Percentiles rank a stretch among this genome's conserved stretches.
Conservation (phyloP, 1,284 basidiomycete species). For the Sanguinoderma infundibulare region DNA sequence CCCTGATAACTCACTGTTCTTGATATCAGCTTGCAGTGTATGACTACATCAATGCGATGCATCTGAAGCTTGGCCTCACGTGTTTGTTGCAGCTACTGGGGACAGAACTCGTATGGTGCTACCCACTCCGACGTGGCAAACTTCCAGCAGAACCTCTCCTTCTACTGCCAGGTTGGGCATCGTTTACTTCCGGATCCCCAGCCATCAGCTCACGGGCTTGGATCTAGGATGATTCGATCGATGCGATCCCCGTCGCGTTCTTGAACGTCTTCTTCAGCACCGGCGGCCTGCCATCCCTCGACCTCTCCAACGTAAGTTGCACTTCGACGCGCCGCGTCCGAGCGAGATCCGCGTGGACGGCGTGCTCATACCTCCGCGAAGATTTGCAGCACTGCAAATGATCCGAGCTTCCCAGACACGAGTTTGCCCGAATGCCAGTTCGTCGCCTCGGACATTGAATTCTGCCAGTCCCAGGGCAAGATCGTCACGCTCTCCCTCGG, state of each 20-base stretch:
- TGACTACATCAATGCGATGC: neutral
- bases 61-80: neutral
- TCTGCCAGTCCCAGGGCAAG: constrained; percentile 67
- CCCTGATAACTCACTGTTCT: neutral
- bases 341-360: neutral
- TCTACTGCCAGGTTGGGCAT: constrained; percentile 51
- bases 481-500: constrained; percentile 68
- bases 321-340: neutral
- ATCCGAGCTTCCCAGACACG: constrained; percentile 56
- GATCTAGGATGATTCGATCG: constrained; percentile 49
- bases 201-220: neutral
- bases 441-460: constrained; percentile 57
- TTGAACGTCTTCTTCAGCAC: constrained; percentile 58
- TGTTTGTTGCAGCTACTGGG: constrained; percentile 40
- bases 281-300: constrained; percentile 59
- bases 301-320: constrained; percentile 59
- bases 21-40: constrained; percentile 1
- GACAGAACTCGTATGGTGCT: constrained; percentile 63
- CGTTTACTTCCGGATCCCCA: neutral
- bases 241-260: constrained; percentile 64
- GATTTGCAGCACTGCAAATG: constrained; percentile 52
- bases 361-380: constrained; percentile 27
- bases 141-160: constrained; percentile 53
- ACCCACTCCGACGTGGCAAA: constrained; percentile 48
- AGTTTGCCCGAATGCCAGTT: constrained; percentile 59